A percentile compares a stretch with the other conserved stretches of the same genome.
These are phyloP conservation scores for Cladosporium phlei DNA, from an alignment of 2,329 filamentous ascomycete species.

Conservation along the genomic window DNA sequence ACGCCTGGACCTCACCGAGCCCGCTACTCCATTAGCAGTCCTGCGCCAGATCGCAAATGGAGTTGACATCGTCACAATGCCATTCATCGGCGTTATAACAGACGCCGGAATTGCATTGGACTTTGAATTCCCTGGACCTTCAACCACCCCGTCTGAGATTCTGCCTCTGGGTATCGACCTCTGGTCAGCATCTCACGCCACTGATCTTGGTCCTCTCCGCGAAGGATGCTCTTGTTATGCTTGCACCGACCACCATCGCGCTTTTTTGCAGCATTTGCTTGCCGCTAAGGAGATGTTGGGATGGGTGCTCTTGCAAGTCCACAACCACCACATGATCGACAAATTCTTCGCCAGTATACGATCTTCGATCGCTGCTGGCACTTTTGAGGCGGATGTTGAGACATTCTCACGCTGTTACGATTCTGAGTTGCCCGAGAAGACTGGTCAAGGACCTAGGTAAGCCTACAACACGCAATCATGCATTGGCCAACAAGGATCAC, in stretches of 20 bases:
- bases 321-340: slow-evolving; percentile 73
- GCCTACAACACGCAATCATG: slow-evolving; percentile 15
- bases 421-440: slow-evolving; percentile 64
- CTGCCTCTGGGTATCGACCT: slow-evolving; percentile 69
- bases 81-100: slow-evolving; percentile 68
- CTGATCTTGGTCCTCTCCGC: slow-evolving; percentile 58
- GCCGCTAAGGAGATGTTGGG: slow-evolving; percentile 93
- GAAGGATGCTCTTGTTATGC: slow-evolving; percentile 72
- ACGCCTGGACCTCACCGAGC: slow-evolving; percentile 67
- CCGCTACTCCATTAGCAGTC: slow-evolving; percentile 68
- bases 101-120: slow-evolving; percentile 80
- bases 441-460: slow-evolving; percentile 69
- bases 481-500: background rate
- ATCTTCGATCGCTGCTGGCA: slow-evolving; percentile 53
- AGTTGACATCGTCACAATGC: slow-evolving; percentile 72
- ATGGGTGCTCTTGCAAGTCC: slow-evolving; percentile 87
- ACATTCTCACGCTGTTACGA: slow-evolving; percentile 67
- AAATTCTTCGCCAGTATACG: slow-evolving; percentile 71
- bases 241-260: slow-evolving; percentile 76
- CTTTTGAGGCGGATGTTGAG: slow-evolving; percentile 50
- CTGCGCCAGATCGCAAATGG: slow-evolving; percentile 72
- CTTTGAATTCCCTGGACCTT: slow-evolving; percentile 63
- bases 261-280: slow-evolving; percentile 83
- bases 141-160: slow-evolving; percentile 31
- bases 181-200: slow-evolving; percentile 60